Evolutionary conservation across 192 early-diverging fungal genomes (phyloP), one percentile per base, ranked within the genome.

Genomic region (Coemansia sp.): DNA sequence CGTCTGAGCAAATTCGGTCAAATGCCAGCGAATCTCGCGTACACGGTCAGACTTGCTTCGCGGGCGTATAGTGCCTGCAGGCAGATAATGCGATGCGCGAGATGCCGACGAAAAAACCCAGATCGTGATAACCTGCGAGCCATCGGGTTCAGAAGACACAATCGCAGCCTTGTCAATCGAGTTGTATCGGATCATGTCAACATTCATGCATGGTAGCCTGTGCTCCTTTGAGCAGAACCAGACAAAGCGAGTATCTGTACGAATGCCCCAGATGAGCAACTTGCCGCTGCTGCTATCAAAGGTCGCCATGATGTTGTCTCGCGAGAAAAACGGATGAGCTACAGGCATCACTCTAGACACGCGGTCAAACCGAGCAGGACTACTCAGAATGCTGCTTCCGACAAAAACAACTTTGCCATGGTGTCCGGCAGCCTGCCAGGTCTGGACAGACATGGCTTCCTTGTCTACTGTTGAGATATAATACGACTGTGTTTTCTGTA

Each of bases 101-200:
- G 80, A 83, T n/a, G 80, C 75, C n/a, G 80, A 83, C 1, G 80
- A 83, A 51, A 83, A 83, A 1, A 77, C 69, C 80, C 80, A 83
- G 31, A 83, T 64, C 7, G 80, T 83, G 49, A 83, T 60, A 5
- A 68, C 58, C 34, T 77, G 76, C 14, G 66, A 60, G 10, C 80
- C 80, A 18, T 71, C 60, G 7, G 48, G 48, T 28, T 77, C 72
- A 1, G 64, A 60, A 16, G 80, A 83, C 29, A 83, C 80, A 25
- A 83, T 77, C 1, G 80, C 80, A 3, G 80, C 80, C 63, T 83
- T 83, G 69, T 83, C 80, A n/a, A 83, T 75, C 7, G 80, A 83
- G 57, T 83, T 83, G 80, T 83, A 83, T 12, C 80, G 61, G 48
- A 83, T 83, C 80, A 83, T 83, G 16, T 74, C 67, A 0, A 75